These are phyloP conservation scores for Karstenula rhodostoma DNA, from an alignment of 2,329 filamentous ascomycete species.

Conservation along the genomic window DNA sequence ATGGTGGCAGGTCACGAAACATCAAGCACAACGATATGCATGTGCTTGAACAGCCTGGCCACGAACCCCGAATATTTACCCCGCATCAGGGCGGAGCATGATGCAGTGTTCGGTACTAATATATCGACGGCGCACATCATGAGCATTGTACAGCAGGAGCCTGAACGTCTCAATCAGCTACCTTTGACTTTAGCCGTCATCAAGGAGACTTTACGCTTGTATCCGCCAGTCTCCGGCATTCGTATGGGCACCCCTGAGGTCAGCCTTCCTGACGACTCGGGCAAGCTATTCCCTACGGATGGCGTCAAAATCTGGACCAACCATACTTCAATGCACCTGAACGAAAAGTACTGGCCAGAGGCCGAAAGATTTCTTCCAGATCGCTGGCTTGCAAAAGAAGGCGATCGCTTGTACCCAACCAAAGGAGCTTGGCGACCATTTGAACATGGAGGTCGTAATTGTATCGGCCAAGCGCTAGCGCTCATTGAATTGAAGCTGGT, in stretches of 20 bases:
- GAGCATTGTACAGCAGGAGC: constrained; percentile 36
- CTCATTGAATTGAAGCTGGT: constrained; percentile 16
- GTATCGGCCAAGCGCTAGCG: constrained; percentile 48
- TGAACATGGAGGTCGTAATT: constrained; percentile 46
- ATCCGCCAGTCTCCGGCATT: constrained; percentile 39
- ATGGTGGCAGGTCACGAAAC: constrained; percentile 43
- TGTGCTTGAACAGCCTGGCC: constrained; percentile 28
- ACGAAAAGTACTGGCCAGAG: constrained; percentile 21
- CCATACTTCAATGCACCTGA: constrained; percentile 22
- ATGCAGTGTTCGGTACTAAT: constrained; percentile 32
- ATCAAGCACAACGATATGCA: constrained; percentile 38
- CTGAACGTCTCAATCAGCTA: constrained; percentile 34
- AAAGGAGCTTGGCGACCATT: constrained; percentile 44
- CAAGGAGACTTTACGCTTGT: constrained; percentile 32
- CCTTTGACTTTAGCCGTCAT: constrained; percentile 30
- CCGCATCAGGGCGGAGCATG: constrained; percentile 34
- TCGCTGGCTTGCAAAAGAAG: constrained; percentile 18
- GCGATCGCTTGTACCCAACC: constrained; percentile 17
- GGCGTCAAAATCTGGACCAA: constrained; percentile 13
- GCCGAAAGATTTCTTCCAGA: constrained; percentile 27
- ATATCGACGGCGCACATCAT: constrained; percentile 37
- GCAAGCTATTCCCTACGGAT: constrained; percentile 17
- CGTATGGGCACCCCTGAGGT: constrained; percentile 11
- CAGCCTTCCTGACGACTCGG: constrained; percentile 3
- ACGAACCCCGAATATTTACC: constrained; percentile 25